Evolutionary conservation across 2,329 filamentous ascomycete species (phyloP), one percentile per base, ranked within the genome.

Genomic region (Alternaria ethzedia): DNA sequence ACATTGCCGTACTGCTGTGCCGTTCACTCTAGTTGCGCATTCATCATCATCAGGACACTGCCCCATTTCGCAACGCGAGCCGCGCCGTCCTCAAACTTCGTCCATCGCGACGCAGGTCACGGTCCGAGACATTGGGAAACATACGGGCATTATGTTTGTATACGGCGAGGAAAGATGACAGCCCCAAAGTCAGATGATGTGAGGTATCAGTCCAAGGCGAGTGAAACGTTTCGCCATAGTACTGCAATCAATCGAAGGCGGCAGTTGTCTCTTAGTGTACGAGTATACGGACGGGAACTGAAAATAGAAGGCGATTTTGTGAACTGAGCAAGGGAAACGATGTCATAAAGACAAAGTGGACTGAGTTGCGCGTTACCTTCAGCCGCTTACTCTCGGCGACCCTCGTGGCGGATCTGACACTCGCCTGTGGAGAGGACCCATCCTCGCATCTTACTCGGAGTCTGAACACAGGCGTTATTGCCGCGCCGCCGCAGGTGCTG

Each of bases 361-460:
- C n/a, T 52, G 49, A 25, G 12, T 36, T 52, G 49, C 49, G 49
- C 49, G 49, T 52, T 52, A 28, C 49, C 49, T 41, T 15, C 28
- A 52, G 9, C 49, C 49, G 49, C 49, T 51, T 51, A 51, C 26
- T n/a, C 49, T 51, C 49, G 49, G 49, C 49, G 49, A 51, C 28
- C 17, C 26, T 51, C 47, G 47, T 51, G 47, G 26, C 47, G 17
- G 26, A 51, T 51, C 47, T 51, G 26, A 51, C 17, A 28, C 47
- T 51, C 47, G 26, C 26, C 26, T 26, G 45, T 47, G 45, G 45
- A 47, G 47, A 36, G 21, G 49, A 20, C 26, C 28, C 30, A 51
- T 51, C 47, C 47, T 51, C 47, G 47, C 49, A 51, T 51, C 49
- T 51, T 51, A 52, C 36, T 41, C 36, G 36, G 36, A 41, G 36